phyloP scores from a whole-genome alignment of 345 rosid species.

The Syzygium aqueum region DNA sequence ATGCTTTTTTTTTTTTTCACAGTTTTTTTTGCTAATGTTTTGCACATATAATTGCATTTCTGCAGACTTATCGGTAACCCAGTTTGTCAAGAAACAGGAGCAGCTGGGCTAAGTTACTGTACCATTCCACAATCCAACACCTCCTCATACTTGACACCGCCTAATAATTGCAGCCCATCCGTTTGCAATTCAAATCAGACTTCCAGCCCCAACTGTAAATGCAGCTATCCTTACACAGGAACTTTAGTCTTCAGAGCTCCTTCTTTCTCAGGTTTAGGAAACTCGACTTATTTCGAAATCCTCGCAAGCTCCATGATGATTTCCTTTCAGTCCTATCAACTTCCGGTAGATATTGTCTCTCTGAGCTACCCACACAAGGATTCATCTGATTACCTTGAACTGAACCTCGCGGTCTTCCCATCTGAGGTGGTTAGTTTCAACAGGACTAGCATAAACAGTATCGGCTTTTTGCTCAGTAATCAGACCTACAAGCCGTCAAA shows the following conservation, averaged over 20 bases:
- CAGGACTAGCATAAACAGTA: conserved; percentile 17
- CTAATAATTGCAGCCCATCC: conserved; percentile 28
- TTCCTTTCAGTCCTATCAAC: conserved; percentile 14
- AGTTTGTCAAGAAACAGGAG: conserved; percentile 38
- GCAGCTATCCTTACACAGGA: conserved; percentile 66
- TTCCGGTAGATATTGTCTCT: conserved; percentile 57
- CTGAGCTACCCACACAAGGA: conserved; percentile 53
- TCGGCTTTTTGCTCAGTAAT: conserved; percentile 52
- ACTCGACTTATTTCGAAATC: conserved; percentile 12
- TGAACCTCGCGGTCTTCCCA: conserved; percentile 52
- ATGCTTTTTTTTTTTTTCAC: background rate
- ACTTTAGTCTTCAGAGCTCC: conserved; percentile 47
- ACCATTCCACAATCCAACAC: conserved; percentile 2
- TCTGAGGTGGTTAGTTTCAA: conserved; percentile 34
- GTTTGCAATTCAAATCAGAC: conserved; percentile 22
- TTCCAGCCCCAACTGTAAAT: conserved; percentile 56
- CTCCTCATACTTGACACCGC: conserved; percentile 29
- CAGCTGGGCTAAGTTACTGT: conserved; percentile 25
- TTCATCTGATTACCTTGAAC: conserved; percentile 22
- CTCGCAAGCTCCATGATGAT: conserved; percentile 23
- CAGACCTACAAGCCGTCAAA: conserved; percentile 56
- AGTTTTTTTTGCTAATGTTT: background rate
- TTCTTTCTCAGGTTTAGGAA: conserved; percentile 51
- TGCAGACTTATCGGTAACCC: conserved; percentile 68
- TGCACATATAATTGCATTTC: background rate